These are phyloP conservation scores for Scytalidium lignicola DNA, from an alignment of 2,329 filamentous ascomycete genomes.

Conservation along the genomic window DNA sequence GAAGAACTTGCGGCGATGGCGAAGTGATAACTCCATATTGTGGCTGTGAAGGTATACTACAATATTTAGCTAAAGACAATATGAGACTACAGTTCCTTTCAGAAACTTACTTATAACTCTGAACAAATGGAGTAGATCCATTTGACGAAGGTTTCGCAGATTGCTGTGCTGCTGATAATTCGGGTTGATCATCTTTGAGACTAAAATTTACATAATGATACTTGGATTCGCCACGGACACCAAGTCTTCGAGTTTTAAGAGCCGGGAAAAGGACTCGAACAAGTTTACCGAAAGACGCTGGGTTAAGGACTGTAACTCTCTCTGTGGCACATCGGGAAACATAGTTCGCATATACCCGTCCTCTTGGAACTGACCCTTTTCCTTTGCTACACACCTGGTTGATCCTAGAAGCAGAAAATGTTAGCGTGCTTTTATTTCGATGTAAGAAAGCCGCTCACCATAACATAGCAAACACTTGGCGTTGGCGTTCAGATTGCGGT, in stretches of 20 bases:
- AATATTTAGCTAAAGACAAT: slow-evolving; percentile 14
- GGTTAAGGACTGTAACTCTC: slow-evolving; percentile 90
- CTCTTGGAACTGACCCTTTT: slow-evolving; percentile 83
- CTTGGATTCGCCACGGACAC: slow-evolving; percentile 94
- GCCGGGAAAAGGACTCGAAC: slow-evolving; percentile 95
- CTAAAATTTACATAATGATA: slow-evolving; percentile 84
- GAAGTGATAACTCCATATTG: slow-evolving; percentile 27
- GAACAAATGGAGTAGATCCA: slow-evolving; percentile 42
- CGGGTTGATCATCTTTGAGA: slow-evolving; percentile 47
- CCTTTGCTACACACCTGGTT: slow-evolving; percentile 67
- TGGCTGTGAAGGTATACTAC: slow-evolving; percentile 20
- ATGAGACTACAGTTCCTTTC: not conserved
- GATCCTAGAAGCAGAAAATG: slow-evolving; percentile 49
- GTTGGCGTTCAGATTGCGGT: slow-evolving; percentile 75
- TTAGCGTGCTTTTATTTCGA: not conserved
- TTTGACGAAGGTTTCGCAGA: slow-evolving; percentile 27
- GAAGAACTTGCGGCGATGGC: slow-evolving; percentile 34
- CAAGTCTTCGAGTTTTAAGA: slow-evolving; percentile 84
- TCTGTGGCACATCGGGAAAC: slow-evolving; percentile 89
- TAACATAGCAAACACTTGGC: slow-evolving; percentile 84
- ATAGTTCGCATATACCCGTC: slow-evolving; percentile 92
- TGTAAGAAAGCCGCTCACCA: slow-evolving; percentile 53
- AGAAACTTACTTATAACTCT: slow-evolving; percentile 44
- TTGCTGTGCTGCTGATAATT: slow-evolving; percentile 34
- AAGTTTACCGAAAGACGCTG: slow-evolving; percentile 94